Evolutionary conservation across 176 grass and related monocot genomes (phyloP).

Genomic region (Oryza nivara): DNA sequence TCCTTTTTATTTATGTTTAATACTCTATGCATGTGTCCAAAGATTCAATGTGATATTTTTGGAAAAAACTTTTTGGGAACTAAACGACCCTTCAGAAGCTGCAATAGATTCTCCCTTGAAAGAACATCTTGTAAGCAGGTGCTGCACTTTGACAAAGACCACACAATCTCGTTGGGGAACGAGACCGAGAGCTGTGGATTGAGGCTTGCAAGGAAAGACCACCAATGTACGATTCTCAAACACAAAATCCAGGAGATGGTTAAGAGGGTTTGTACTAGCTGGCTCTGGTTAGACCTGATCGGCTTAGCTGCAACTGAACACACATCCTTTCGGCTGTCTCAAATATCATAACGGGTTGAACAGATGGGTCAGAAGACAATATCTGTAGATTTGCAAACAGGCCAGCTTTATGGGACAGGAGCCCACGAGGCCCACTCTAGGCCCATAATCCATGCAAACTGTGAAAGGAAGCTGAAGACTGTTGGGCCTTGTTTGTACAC

Average conservation of each 20-base stretch:
- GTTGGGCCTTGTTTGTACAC: background rate
- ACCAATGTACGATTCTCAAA: background rate
- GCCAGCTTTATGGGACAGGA: background rate
- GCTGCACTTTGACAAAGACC: too few species aligned
- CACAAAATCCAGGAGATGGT: background rate
- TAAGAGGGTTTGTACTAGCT: background rate
- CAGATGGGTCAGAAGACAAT: too few species aligned
- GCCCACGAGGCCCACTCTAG: background rate
- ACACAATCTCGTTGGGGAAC: too few species aligned
- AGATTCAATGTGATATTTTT: too few species aligned
- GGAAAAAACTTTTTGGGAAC: too few species aligned
- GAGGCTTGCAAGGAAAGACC: too few species aligned
- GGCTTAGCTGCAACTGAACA: background rate
- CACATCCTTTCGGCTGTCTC: background rate
- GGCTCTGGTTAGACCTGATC: background rate
- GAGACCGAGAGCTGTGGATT: too few species aligned
- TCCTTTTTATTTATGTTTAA: too few species aligned
- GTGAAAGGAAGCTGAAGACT: background rate
- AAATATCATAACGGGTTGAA: background rate
- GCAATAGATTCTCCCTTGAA: too few species aligned
- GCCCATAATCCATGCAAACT: background rate
- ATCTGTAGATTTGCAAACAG: background rate
- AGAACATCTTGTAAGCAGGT: too few species aligned
- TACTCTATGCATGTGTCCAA: accelerated
- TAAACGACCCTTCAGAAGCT: too few species aligned